Percentiles rank a stretch among this genome's conserved stretches.
Conservation (phyloP, 2,329 filamentous ascomycete genomes). For the Arachnomyces sp. region DNA sequence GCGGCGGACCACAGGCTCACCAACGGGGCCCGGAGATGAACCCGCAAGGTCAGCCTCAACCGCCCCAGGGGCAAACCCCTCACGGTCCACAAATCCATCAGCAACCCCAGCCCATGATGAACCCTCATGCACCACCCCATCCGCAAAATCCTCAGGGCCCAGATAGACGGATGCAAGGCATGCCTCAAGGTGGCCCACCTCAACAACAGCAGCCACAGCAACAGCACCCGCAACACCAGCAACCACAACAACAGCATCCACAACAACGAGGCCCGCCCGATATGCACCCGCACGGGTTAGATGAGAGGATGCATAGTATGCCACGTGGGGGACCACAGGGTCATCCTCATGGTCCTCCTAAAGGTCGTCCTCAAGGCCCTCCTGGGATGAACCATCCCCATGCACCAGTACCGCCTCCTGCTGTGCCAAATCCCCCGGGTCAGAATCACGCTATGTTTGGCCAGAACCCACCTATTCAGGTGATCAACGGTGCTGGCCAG, state of each 20-base stretch:
- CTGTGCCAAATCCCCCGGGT: not conserved
- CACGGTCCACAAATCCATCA: conserved; percentile 1
- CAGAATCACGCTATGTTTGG: not conserved
- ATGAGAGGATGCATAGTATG: too few relatives aligned
- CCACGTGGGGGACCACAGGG: not conserved
- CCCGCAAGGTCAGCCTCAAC: not conserved
- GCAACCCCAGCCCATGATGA: not conserved
- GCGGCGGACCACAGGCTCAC: too few relatives aligned
- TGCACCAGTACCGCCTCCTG: not conserved
- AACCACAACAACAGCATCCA: conserved; percentile 3
- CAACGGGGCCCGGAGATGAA: too few relatives aligned
- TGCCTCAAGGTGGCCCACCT: not conserved
- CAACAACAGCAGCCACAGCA: conserved; percentile 3
- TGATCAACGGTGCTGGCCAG: too few relatives aligned
- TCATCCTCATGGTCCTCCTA: not conserved
- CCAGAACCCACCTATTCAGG: too few relatives aligned
- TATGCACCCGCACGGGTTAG: too few relatives aligned
- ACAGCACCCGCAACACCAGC: not conserved
- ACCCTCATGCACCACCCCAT: not conserved
- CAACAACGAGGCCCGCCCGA: conserved; percentile 1
- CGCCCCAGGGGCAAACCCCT: not conserved
- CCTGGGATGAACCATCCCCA: not conserved
- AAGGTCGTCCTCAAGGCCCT: not conserved
- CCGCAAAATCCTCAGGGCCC: not conserved
- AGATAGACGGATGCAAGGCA: not conserved